These are phyloP conservation scores for Globisporangium alternatum DNA, from an alignment of 352 stramenopile species.

Conservation along the genomic window DNA sequence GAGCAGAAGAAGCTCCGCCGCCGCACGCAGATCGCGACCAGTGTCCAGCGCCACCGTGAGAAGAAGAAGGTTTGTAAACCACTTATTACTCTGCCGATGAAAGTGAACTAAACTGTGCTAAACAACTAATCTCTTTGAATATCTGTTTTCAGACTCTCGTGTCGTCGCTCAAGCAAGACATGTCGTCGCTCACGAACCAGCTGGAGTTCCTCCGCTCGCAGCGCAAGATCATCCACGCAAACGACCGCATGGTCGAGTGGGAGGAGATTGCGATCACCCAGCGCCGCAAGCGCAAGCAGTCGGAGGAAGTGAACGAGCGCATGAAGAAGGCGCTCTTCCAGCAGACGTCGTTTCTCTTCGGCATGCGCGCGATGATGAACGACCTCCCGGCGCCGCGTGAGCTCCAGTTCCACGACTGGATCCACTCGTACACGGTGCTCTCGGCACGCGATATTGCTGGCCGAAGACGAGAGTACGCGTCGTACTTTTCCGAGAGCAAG, in stretches of 20 bases:
- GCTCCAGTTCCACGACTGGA: slow-evolving; percentile 72
- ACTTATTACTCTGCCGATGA: not conserved
- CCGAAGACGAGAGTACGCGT: slow-evolving; percentile 44
- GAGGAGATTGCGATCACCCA: slow-evolving; percentile 63
- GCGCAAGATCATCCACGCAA: slow-evolving; percentile 36
- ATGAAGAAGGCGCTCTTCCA: slow-evolving; percentile 75
- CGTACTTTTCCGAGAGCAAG: slow-evolving; percentile 53
- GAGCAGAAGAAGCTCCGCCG: slow-evolving; percentile 59
- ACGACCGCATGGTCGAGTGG: slow-evolving; percentile 49
- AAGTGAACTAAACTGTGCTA: not conserved
- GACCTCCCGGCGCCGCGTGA: slow-evolving; percentile 39
- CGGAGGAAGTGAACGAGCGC: slow-evolving; percentile 44
- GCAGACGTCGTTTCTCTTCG: slow-evolving; percentile 54
- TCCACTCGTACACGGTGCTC: slow-evolving; percentile 68
- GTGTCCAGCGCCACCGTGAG: slow-evolving; percentile 63
- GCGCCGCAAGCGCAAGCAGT: slow-evolving; percentile 55
- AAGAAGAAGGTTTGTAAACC: slow-evolving; percentile 42
- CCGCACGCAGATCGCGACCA: slow-evolving; percentile 59
- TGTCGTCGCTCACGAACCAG: slow-evolving; percentile 36
- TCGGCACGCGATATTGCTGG: slow-evolving; percentile 23
- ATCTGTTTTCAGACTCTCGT: slow-evolving; percentile 30
- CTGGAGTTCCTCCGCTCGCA: slow-evolving; percentile 39
- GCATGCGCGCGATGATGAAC: slow-evolving; percentile 44
- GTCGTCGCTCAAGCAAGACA: slow-evolving; percentile 42
- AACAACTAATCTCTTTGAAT: not conserved